A percentile compares a stretch with the other conserved stretches of the same genome.
Conservation (phyloP, 805 yeast species). For the Saccharomycopsis oosterbeekiorum region DNA sequence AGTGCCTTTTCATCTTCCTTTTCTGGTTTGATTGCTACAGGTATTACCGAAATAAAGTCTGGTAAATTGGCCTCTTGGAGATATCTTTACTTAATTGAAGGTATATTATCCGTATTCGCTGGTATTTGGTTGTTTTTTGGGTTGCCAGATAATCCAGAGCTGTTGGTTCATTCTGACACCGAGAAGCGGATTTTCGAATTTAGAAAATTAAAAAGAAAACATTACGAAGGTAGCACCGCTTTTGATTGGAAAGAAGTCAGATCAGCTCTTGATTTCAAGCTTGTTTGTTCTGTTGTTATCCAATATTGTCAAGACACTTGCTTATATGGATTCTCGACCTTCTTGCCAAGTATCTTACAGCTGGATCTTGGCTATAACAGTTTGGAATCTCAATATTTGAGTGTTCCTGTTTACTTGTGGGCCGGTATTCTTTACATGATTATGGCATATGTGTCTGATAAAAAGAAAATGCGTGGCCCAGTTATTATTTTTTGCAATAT, state of each 20-base stretch:
- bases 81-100: conserved; percentile 41
- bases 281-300: conserved; percentile 28
- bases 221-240: conserved; percentile 27
- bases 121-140: conserved; percentile 27
- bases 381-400: conserved; percentile 30
- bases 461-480: conserved; percentile 28
- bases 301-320: conserved; percentile 37
- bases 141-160: conserved; percentile 31
- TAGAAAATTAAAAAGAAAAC: conserved; percentile 29
- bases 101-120: conserved; percentile 32
- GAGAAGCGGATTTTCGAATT: conserved; percentile 30
- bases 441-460: conserved; percentile 25
- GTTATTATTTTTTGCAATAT: conserved; percentile 23
- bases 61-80: conserved; percentile 38
- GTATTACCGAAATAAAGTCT: conserved; percentile 32
- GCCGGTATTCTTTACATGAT: conserved; percentile 25
- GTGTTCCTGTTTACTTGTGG: conserved; percentile 31
- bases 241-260: conserved; percentile 27
- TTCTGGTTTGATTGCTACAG: conserved; percentile 43
- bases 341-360: conserved; percentile 32
- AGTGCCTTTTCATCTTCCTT: conserved; percentile 46
- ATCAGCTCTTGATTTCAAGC: conserved; percentile 32
- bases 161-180: conserved; percentile 32
- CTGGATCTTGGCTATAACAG: conserved; percentile 23
- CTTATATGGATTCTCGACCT: conserved; percentile 34